phyloP scores from a whole-genome alignment of 2,329 filamentous ascomycete species.

The Aciculosporium take region DNA sequence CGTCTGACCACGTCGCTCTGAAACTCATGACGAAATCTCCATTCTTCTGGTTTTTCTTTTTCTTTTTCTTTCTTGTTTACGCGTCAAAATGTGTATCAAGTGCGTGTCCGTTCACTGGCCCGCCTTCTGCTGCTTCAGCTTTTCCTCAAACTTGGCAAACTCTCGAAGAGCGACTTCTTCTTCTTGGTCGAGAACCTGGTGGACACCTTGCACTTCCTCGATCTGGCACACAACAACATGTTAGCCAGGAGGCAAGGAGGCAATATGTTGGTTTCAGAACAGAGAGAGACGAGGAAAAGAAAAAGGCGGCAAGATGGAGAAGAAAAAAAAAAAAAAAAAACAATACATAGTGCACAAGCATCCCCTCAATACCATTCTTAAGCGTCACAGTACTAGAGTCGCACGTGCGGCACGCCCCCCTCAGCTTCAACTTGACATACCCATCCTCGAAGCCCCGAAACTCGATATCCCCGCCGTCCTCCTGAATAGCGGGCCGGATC shows the following conservation, averaged over 20 bases:
- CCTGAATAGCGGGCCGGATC: conserved; percentile 89
- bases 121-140: conserved; percentile 40
- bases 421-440: conserved; percentile 70
- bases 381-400: conserved; percentile 93
- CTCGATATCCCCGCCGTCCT: conserved; percentile 95
- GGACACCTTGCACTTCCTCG: conserved; percentile 85
- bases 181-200: conserved; percentile 81
- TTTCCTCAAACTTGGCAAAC: conserved; percentile 93
- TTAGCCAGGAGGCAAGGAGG: background rate
- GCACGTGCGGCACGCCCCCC: conserved; percentile 88
- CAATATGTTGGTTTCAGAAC: too few species aligned
- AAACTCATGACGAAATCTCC: too few species aligned
- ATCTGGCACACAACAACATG: conserved; percentile 40
- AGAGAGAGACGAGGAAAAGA: background rate
- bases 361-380: conserved; percentile 95
- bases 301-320: background rate
- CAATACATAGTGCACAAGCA: conserved; percentile 92
- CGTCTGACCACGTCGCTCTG: too few species aligned
- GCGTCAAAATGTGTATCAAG: background rate
- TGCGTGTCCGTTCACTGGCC: conserved; percentile 10
- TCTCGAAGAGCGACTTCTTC: conserved; percentile 78
- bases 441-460: conserved; percentile 77
- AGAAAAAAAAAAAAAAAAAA: background rate
- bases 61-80: background rate
- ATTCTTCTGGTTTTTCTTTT: background rate